These are phyloP conservation scores for Rhypophila decipiens DNA, from an alignment of 495 filamentous ascomycete species.

Conservation along the genomic window DNA sequence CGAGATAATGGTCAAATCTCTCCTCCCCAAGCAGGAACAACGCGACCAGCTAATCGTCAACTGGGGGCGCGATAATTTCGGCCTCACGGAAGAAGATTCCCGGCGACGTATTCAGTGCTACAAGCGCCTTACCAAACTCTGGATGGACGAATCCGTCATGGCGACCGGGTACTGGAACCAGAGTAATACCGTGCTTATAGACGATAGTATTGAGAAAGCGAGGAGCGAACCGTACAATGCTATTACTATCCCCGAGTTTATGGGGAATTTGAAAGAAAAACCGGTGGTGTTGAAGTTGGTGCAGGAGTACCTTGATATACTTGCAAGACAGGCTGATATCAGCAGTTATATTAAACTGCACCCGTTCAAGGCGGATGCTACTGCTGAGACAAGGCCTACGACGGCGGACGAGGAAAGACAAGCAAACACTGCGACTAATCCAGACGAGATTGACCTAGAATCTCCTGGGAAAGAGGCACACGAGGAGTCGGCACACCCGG, in stretches of 20 bases:
- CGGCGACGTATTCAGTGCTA: constrained; percentile 72
- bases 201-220: constrained; percentile 77
- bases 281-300: constrained; percentile 38
- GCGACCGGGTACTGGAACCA: constrained; percentile 57
- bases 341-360: constrained; percentile 36
- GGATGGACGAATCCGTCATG: constrained; percentile 52
- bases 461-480: too few species aligned
- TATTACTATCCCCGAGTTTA: constrained; percentile 72
- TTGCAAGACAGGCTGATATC: constrained; percentile 36
- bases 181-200: constrained; percentile 82
- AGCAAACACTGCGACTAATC: too few species aligned
- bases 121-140: constrained; percentile 70
- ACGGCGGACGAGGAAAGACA: too few species aligned
- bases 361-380: constrained; percentile 24
- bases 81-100: constrained; percentile 58
- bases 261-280: constrained; percentile 30
- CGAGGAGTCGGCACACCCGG: too few species aligned
- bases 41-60: constrained; percentile 51
- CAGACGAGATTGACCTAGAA: too few species aligned
- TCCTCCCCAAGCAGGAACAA: constrained; percentile 36
- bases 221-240: constrained; percentile 77
- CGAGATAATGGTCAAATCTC: constrained; percentile 46
- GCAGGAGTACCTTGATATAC: constrained; percentile 41
- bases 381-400: neutral
- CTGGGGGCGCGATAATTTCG: constrained; percentile 79